These are phyloP conservation scores for Sphagnum magellanicum DNA, from an alignment of 228 moss, liverwort and hornwort species.

Conservation along the genomic window DNA sequence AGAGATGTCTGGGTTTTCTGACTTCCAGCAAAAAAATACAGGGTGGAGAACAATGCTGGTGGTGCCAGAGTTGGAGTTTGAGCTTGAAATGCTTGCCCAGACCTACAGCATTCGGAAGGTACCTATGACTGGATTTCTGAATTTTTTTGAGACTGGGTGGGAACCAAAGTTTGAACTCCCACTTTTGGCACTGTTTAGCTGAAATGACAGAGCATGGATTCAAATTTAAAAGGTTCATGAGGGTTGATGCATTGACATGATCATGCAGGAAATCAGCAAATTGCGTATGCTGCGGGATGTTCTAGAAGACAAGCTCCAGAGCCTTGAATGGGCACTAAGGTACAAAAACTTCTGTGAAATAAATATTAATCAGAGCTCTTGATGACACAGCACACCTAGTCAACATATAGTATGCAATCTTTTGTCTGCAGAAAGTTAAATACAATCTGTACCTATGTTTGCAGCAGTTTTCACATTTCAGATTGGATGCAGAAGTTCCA, in stretches of 20 bases:
- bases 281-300: constrained; percentile 62
- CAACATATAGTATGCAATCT: neutral
- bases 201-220: too few relatives aligned
- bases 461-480: neutral
- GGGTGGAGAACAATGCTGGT: constrained; percentile 99
- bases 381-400: too few relatives aligned
- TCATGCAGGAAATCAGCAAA: constrained; percentile 58
- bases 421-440: neutral
- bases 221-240: too few relatives aligned
- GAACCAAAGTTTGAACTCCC: too few relatives aligned
- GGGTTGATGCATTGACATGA: neutral
- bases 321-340: constrained; percentile 76
- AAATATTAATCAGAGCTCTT: too few relatives aligned
- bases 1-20: constrained; percentile 2
- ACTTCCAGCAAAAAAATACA: constrained; percentile 12
- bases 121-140: neutral
- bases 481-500: neutral
- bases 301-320: constrained; percentile 76
- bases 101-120: constrained; percentile 72
- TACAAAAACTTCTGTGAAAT: constrained; percentile 6
- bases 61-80: constrained; percentile 81
- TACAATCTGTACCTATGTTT: neutral
- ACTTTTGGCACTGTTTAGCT: too few relatives aligned
- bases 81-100: constrained; percentile 59
- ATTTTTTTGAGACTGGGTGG: too few relatives aligned